phyloP scores from a whole-genome alignment of 495 filamentous ascomycete species.

The Penicillium mononematosum region DNA sequence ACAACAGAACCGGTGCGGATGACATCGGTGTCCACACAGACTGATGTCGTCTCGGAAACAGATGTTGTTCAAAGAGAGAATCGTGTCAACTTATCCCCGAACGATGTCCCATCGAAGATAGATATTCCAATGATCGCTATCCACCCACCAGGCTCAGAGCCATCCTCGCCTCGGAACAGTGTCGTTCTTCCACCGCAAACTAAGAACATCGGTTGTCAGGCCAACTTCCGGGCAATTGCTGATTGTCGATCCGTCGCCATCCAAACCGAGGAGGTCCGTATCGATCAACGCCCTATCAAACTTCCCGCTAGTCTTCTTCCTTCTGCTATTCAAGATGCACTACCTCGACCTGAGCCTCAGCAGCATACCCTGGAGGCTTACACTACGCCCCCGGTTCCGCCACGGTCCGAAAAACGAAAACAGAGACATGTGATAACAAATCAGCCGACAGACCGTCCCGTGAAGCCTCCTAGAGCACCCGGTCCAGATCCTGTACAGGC shows the following conservation, averaged over 20 bases:
- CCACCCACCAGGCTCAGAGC: conserved; percentile 62
- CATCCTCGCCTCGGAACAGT: conserved; percentile 59
- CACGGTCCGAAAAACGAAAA: conserved; percentile 30
- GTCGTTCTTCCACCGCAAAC: conserved; percentile 64
- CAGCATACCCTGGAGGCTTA: conserved; percentile 34
- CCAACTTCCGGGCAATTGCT: conserved; percentile 36
- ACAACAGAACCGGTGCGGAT: conserved; percentile 30
- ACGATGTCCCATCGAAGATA: conserved; percentile 28
- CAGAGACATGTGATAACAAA: conserved; percentile 15
- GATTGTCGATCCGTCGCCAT: conserved; percentile 54
- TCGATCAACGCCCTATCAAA: conserved; percentile 70
- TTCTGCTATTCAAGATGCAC: conserved; percentile 54
- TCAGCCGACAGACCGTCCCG: conserved; percentile 13
- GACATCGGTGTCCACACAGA: conserved; percentile 70
- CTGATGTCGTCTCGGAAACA: conserved; percentile 36
- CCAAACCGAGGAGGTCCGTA: conserved; percentile 85
- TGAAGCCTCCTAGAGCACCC: conserved; percentile 23
- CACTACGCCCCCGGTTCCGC: conserved; percentile 36
- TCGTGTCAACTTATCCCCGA: conserved; percentile 18
- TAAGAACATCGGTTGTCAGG: conserved; percentile 59
- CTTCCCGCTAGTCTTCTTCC: conserved; percentile 77
- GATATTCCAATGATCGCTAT: conserved; percentile 64
- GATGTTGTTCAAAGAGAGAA: conserved; percentile 19
- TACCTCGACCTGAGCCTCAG: conserved; percentile 24
- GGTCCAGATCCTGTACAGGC: conserved; percentile 54